Evolutionary conservation across 306 rosid genomes (phyloP).

Genomic region (Chamaecrista fasciculata): DNA sequence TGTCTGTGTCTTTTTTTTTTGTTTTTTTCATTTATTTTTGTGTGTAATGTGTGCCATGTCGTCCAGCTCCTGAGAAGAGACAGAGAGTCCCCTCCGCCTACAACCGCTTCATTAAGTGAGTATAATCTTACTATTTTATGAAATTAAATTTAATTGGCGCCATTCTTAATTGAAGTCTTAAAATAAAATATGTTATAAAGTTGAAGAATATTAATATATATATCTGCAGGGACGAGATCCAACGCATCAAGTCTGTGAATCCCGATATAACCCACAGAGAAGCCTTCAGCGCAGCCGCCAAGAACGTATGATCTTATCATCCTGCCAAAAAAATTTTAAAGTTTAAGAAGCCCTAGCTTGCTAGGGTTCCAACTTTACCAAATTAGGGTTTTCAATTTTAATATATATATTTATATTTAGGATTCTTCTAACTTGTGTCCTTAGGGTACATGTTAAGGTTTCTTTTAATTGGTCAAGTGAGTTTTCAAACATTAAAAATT

Average conservation of each 20-base stretch:
- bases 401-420: too few relatives aligned
- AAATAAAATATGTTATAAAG: background rate
- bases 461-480: too few relatives aligned
- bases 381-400: conserved; percentile 25
- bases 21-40: background rate
- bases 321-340: background rate
- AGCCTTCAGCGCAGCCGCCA: conserved; percentile 99
- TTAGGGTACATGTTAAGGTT: too few relatives aligned
- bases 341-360: background rate
- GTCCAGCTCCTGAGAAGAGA: conserved; percentile 97
- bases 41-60: conserved; percentile 33
- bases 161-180: too few relatives aligned
- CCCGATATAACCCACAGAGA: conserved; percentile 97
- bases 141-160: background rate
- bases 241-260: conserved; percentile 95
- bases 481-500: too few relatives aligned
- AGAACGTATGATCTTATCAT: conserved; percentile 59
- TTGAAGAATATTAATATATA: conserved; percentile 30
- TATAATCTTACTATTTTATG: background rate
- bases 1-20: background rate
- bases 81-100: conserved; percentile 99
- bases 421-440: too few relatives aligned
- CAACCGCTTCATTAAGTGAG: conserved; percentile 98
- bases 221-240: conserved; percentile 91
- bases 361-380: background rate